Evolutionary conservation across 2,329 filamentous ascomycete genomes (phyloP), one percentile per base, ranked within the genome.

Genomic region (Cladophialophora exuberans): DNA sequence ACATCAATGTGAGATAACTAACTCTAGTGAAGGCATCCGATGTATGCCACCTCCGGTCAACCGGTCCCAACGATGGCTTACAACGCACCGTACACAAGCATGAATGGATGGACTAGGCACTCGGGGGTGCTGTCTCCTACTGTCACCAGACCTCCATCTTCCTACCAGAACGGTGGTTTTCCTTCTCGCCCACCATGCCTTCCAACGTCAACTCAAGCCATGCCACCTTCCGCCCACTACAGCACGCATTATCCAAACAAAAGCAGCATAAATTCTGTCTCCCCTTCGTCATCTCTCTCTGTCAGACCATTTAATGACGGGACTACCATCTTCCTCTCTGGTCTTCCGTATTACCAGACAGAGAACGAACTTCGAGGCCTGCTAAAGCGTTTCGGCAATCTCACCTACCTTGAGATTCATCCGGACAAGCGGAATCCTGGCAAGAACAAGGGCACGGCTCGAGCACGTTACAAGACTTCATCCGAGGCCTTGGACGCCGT

Each of bases 391-490:
- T 61, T 38, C 39, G 61, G 61, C 22, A 35, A 28, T 15, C 44
- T 61, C 15, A 31, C 54, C 30, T 59, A 63, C 22, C 54, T 63
- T 15, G 59, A 58, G n/a, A 59, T 63, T 26, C 56, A 57, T 17
- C 61, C 57, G 11, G 54, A 60, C 26, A 51, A 39, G 30, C 51
- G 46, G 23, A 54, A 50, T 28, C 50, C 50, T 4, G 51, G 56
- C 23, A 57, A 63, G 47, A 46, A 52, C 42, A 59, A 63, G 51
- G 59, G 61, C 20, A 57, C 61, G 11, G 61, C 58, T 13, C 55
- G 53, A 11, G 61, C 58, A 18, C 38, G 52, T 17, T 63, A 56
- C 47, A 33, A 38, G 41, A 57, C 26, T 23, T 22, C 54, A 6
- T 20, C 53, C 7, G 55, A 63, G 50, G 58, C 61, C 31, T 18